Base-by-base conservation (phyloP, 2,329 filamentous ascomycete genomes). In the Cladosporium austrohemisphaericum region DNA sequence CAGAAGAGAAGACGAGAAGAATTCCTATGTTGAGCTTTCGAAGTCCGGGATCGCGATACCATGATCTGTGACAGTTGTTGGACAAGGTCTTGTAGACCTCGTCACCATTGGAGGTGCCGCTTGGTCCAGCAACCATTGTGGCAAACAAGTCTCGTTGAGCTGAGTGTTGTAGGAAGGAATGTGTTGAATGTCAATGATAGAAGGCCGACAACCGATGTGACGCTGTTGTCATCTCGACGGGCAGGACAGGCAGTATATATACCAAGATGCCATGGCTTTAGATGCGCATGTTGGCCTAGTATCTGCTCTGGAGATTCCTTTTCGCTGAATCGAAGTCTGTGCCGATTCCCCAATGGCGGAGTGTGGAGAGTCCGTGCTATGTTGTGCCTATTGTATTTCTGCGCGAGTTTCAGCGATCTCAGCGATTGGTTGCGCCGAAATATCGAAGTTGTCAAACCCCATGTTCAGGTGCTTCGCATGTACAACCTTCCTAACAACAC, bases 1-100 rank as follows among this genome's bases (percentile, higher is more conserved):
- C 43, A 9, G 43, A 46, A 14, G 43, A 33, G 32, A 53, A 53
- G 4, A 47, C 46, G 5, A 53, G 49, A 2, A 46, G 36, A 19
- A 53, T 48, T 19, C 49, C 41, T 11, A 53, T 32, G 20, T 53
- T 51, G 18, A 57, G 47, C 13, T 41, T 33, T n/a, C 55, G 53
- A 11, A 57, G 50, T 16, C 51, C 53, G 3, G 49, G 45, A 33
- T 59, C 55, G n/a, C 49, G 47, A n/a, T 41, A 55, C 57, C 57
- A 57, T 32, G 48, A 40, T 14, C 53, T 16, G 29, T 57, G 46
- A 16, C 50, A 51, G 25, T 57, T 56, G 38, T 57, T 59, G 13
- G 46, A 48, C 4, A 56, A 37, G 8, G 37, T 50, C 44, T 54
- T 55, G 48, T 54, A 57, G 3, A 51, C 43, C 16, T 56, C 54